Evolutionary conservation across 495 filamentous ascomycete genomes (phyloP), one percentile per base, ranked within the genome.

Genomic region (Annulohypoxylon bovei): DNA sequence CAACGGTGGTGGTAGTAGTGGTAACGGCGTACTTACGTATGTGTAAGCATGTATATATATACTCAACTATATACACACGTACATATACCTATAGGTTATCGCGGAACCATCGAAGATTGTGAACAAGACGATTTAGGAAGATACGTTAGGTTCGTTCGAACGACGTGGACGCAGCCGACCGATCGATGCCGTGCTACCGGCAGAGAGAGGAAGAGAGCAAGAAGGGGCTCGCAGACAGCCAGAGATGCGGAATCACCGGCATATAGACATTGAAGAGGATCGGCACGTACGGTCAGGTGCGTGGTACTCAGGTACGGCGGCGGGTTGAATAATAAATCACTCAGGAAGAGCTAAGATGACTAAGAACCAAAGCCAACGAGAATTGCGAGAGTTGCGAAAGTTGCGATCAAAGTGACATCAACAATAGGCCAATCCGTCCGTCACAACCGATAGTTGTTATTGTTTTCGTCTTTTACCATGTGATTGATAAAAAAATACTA

Each of bases 241-340:
- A 71, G 25, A 64, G 54, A 44, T 30, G 60, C 75, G 67, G 75
- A 64, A 71, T 75, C 70, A 77, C 75, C 70, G 70, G 70, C 67
- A 65, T 56, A 67, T 47, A 73, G 69, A 65, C 75, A 77, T 77
- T 64, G 73, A 57, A 65, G 49, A 39, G 44, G 46, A 68, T 64
- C 54, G 69, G 55, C 60, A 62, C 54, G 44, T 47, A 69, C 23
- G 61, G 52, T 62, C 50, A 66, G 61, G 66, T 68, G 70, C 60
- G 64, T 11, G 14, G 37, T 42, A 42, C 39, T 16, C 20, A 18
- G 39, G 39, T 42, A 42, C 39, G 40, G n/a, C 22, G 33, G 12
- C 22, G 47, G 25, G 27, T 56, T 42, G 52, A 50, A 55, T 64
- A 57, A 72, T 67, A 67, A 72, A 72, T 72, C 64, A 72, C 64